Percentiles rank a stretch among this genome's conserved stretches.
Conservation (phyloP, 306 rosid species). For the Quercus agrifolia region DNA sequence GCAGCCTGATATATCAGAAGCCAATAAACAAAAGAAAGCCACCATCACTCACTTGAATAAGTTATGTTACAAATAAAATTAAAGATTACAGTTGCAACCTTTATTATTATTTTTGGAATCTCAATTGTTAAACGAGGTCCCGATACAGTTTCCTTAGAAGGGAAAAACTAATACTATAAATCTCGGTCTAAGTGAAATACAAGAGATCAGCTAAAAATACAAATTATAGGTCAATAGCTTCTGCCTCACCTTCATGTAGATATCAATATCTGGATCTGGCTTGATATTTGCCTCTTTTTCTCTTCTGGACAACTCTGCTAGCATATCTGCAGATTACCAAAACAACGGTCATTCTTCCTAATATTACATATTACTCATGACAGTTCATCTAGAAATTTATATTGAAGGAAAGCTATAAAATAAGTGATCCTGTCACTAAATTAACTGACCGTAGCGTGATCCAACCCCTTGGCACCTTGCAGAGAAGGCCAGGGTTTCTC, state of each 20-base stretch:
- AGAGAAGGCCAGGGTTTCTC: conserved; percentile 80
- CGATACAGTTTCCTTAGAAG: not conserved
- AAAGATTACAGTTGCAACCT: not conserved
- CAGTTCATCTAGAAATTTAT: not conserved
- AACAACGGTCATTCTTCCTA: not conserved
- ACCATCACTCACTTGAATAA: conserved; percentile 4
- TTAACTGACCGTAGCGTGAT: conserved; percentile 47
- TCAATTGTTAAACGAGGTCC: not conserved
- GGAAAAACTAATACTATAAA: not conserved
- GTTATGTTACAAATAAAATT: not conserved
- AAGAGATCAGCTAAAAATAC: not conserved
- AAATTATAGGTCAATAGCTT: not conserved
- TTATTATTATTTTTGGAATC: not conserved
- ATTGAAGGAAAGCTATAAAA: not conserved
- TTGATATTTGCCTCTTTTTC: conserved; percentile 59
- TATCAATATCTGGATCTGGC: conserved; percentile 66
- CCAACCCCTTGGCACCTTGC: conserved; percentile 88
- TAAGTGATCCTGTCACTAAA: not conserved
- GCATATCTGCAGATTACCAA: conserved; percentile 39
- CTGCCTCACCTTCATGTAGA: conserved; percentile 59
- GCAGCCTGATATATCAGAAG: conserved; percentile 47
- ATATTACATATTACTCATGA: not conserved
- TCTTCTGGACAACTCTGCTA: conserved; percentile 62
- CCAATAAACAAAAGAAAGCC: conserved; percentile 10
- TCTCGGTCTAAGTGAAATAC: not conserved